phyloP scores from a whole-genome alignment of 1,284 basidiomycete species.

The Leccinum subfulvum region DNA sequence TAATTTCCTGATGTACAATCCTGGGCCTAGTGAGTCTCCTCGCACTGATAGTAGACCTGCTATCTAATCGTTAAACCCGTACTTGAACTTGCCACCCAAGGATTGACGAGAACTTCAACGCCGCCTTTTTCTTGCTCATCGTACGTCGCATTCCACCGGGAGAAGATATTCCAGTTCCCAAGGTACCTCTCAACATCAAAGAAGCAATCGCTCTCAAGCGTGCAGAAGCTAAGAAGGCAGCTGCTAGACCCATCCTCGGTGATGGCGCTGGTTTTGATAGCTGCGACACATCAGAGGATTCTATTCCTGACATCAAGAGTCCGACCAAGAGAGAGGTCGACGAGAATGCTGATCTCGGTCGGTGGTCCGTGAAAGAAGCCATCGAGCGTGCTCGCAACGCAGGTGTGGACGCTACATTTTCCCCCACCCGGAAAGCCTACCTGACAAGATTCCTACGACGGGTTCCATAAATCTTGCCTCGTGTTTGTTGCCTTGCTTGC shows the following conservation, averaged over 20 bases:
- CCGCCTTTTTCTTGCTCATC: no score
- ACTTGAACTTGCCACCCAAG: no score
- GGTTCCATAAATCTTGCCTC: constrained; percentile 73
- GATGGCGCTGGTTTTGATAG: constrained; percentile 22
- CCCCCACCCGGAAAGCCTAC: constrained; percentile 42
- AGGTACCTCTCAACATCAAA: constrained; percentile 53
- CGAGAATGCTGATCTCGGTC: constrained; percentile 57
- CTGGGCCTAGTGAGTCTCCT: no score
- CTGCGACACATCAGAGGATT: constrained; percentile 43
- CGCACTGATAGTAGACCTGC: no score
- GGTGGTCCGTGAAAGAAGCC: constrained; percentile 68
- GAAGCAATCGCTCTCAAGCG: constrained; percentile 74
- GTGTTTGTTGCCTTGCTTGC: constrained; percentile 65
- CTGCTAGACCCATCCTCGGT: constrained; percentile 26
- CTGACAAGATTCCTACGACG: constrained; percentile 41
- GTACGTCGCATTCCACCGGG: constrained; percentile 29
- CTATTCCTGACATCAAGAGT: constrained; percentile 35
- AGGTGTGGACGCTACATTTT: constrained; percentile 47
- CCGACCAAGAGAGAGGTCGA: constrained; percentile 39
- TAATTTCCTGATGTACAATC: no score
- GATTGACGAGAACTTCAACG: no score
- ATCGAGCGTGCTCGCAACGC: constrained; percentile 74
- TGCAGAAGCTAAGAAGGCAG: constrained; percentile 68
- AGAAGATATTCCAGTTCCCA: constrained; percentile 31
- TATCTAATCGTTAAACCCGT: no score